Conservation (phyloP, 495 filamentous ascomycete species). For the Penicillium alfredii region DNA sequence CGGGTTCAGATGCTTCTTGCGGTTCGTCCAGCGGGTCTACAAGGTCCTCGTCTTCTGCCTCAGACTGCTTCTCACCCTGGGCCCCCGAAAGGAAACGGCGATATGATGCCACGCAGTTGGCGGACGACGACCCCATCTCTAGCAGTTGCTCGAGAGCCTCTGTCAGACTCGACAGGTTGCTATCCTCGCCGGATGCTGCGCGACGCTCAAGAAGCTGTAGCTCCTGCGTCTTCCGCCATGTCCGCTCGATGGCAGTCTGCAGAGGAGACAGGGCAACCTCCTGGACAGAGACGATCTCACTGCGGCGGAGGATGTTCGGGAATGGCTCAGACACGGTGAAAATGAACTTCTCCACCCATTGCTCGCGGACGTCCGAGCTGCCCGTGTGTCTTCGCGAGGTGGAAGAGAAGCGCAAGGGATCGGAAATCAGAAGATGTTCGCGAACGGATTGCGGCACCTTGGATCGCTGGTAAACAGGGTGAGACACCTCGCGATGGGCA, state of each 20-base stretch:
- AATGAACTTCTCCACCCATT: conserved; percentile 80
- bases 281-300: conserved; percentile 71
- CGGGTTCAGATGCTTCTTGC: conserved; percentile 28
- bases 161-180: conserved; percentile 56
- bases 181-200: conserved; percentile 67
- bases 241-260: conserved; percentile 87
- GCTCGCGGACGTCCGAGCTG: conserved; percentile 57
- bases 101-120: conserved; percentile 67
- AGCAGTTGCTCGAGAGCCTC: conserved; percentile 71
- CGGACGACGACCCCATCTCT: conserved; percentile 54
- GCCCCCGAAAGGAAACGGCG: conserved; percentile 59
- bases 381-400: conserved; percentile 61
- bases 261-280: conserved; percentile 63
- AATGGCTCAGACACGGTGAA: conserved; percentile 82
- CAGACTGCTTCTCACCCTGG: conserved; percentile 41
- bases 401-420: conserved; percentile 66
- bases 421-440: conserved; percentile 74
- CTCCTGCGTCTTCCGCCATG: conserved; percentile 84
- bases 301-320: conserved; percentile 83
- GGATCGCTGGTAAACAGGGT: conserved; percentile 83
- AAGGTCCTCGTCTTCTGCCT: conserved; percentile 44
- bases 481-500: conserved; percentile 71
- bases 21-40: too few species aligned
- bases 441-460: conserved; percentile 75
- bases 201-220: conserved; percentile 67